Evolutionary conservation across 202 grass and related monocot genomes (phyloP).

Genomic region (Schoenoplectus triqueter): DNA sequence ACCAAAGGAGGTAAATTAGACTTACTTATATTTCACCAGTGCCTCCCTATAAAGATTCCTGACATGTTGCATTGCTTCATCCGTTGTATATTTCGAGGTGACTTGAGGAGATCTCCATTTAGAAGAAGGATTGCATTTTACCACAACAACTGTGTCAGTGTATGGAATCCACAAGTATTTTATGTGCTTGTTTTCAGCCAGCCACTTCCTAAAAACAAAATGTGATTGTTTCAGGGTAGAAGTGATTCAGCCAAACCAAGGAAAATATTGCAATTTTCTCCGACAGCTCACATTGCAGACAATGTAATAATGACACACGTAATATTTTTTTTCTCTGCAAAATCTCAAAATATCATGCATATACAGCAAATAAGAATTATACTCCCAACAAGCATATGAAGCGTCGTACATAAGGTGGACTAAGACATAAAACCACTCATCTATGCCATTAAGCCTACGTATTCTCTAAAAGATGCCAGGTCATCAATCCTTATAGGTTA

Average conservation of each 20-base stretch:
- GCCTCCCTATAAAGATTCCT: constrained; percentile 71
- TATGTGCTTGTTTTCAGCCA: constrained; percentile 84
- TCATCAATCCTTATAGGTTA: background rate
- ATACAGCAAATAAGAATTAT: background rate
- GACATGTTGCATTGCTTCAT: constrained; percentile 73
- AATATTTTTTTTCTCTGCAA: background rate
- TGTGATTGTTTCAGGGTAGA: background rate
- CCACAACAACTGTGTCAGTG: constrained; percentile 74
- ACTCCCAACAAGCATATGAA: background rate
- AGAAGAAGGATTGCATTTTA: constrained; percentile 74
- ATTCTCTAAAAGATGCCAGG: background rate
- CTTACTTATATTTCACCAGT: constrained; percentile 73
- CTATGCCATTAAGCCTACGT: background rate
- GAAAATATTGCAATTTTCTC: background rate
- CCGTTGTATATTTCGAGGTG: constrained; percentile 67
- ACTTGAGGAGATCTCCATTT: constrained; percentile 73
- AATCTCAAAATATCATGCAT: constrained; percentile 10
- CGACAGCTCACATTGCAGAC: background rate
- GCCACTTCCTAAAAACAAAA: constrained; percentile 74
- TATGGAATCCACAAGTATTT: constrained; percentile 90
- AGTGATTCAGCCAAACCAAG: background rate
- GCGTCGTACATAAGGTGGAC: background rate
- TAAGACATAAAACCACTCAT: background rate
- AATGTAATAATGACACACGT: background rate
- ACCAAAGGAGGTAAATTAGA: constrained; percentile 30